Percentiles rank a stretch among this genome's conserved stretches.
These are phyloP conservation scores for Antrodiella citrinella DNA, from an alignment of 768 basidiomycete species.

Conservation along the genomic window DNA sequence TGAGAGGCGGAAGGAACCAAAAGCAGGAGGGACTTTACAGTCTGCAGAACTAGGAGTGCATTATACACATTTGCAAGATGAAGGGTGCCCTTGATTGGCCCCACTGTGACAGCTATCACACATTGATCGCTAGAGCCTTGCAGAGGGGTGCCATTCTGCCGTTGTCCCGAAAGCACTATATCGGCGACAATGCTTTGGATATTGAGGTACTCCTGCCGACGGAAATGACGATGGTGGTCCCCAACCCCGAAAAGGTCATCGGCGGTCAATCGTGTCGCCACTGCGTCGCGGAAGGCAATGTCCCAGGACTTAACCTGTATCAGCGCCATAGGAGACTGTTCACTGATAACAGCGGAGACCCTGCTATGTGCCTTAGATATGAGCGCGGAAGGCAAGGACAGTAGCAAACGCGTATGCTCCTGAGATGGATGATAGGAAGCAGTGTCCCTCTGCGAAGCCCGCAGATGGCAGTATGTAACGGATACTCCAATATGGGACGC, in stretches of 20 bases:
- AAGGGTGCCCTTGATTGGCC: slow-evolving; percentile 43
- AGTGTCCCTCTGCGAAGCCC: slow-evolving; percentile 24
- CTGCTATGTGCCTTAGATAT: slow-evolving; percentile 36
- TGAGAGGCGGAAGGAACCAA: slow-evolving; percentile 11
- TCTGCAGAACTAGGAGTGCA: slow-evolving; percentile 51
- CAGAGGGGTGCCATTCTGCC: slow-evolving; percentile 7
- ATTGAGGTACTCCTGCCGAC: slow-evolving; percentile 36
- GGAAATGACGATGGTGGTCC: slow-evolving; percentile 22
- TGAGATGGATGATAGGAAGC: background rate
- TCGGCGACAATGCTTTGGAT: slow-evolving; percentile 28
- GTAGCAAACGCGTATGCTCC: slow-evolving; percentile 32
- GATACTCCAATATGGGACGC: slow-evolving; percentile 46
- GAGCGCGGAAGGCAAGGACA: slow-evolving; percentile 47
- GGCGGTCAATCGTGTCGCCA: slow-evolving; percentile 58
- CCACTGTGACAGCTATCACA: slow-evolving; percentile 40
- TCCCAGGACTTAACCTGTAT: slow-evolving; percentile 38
- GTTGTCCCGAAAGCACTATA: slow-evolving; percentile 17
- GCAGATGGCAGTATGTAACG: slow-evolving; percentile 48
- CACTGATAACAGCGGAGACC: slow-evolving; percentile 20
- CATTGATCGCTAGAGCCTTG: slow-evolving; percentile 30
- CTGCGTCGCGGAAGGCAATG: slow-evolving; percentile 48
- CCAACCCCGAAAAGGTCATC: slow-evolving; percentile 45
- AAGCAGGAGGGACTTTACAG: slow-evolving; percentile 33
- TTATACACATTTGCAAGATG: slow-evolving; percentile 67
- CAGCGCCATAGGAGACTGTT: slow-evolving; percentile 31